Base-by-base conservation (phyloP, 176 grass and related monocot species). In the Musa schizocarpa region DNA sequence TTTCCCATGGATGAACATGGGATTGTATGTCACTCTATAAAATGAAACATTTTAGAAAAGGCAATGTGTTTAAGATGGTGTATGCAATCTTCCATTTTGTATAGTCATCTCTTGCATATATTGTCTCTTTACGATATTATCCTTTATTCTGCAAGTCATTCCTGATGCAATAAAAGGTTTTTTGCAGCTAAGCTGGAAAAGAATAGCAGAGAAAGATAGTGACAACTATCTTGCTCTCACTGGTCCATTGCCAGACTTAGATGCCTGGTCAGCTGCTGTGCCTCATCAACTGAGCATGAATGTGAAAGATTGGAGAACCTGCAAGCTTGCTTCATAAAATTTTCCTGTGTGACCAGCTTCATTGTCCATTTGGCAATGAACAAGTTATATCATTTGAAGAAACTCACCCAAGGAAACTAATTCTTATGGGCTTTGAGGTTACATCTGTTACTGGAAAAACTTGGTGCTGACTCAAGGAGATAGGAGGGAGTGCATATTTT, bases 141-240 rank as follows among this genome's bases (percentile, higher is more conserved):
- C 2, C 5, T 57, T 27, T n/a, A 9, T 3, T 75, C 9, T 74
- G 9, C 53, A 74, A 26, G 3, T 34, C 10, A 6, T 66, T 48
- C 65, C 69, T 71, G 65, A 48, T 69, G 74, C 56, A 66, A 29
- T 69, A 12, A 52, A 54, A 13, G 43, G 14, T 85, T 22, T 34
- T 72, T 77, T 73, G 17, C 85, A 98, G 94, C 68, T 98, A 53
- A 91, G 80, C 83, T 93, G 88, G 90, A 98, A 93, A 81, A 81
- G 85, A 74, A 83, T 87, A 50, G 87, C 79, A 61, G 84, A 91
- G 77, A 78, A 86, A 73, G 86, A 92, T 67, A 86, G 87, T 73
- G 87, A 87, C 73, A 98, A 98, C 58, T 98, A 87, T 21, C 77
- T 93, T 62, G 94, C 90, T 22, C 72, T 98, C 52, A 93, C 90